phyloP scores from a whole-genome alignment of 306 rosid genomes.

The Vigna mungo region DNA sequence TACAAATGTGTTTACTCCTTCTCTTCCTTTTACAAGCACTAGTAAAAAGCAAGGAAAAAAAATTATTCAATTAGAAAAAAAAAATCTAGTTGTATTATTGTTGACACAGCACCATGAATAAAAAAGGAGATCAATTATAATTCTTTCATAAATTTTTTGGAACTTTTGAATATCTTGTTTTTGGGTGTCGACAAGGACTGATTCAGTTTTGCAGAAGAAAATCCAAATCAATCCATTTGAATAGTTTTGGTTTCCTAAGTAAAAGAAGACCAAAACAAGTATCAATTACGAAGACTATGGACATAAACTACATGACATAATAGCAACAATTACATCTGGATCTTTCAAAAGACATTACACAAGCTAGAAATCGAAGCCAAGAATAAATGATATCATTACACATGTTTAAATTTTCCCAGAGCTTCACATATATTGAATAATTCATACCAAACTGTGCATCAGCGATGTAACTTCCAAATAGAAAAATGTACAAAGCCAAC shows the following conservation, averaged over 20 bases:
- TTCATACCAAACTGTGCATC: too few relatives aligned
- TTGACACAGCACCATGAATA: background rate
- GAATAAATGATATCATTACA: too few relatives aligned
- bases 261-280: background rate
- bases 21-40: slow-evolving; percentile 12
- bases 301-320: background rate
- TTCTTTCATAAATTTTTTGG: background rate
- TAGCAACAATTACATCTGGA: background rate
- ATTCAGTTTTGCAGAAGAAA: too few relatives aligned
- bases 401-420: too few relatives aligned
- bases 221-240: background rate
- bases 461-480: too few relatives aligned
- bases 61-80: background rate
- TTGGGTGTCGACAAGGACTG: too few relatives aligned
- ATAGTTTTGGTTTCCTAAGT: background rate
- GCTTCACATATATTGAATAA: too few relatives aligned
- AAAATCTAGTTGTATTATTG: background rate
- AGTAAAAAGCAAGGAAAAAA: background rate
- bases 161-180: background rate
- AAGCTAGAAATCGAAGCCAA: too few relatives aligned
- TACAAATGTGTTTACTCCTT: background rate
- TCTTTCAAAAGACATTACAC: background rate
- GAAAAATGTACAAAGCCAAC: too few relatives aligned
- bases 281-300: background rate
- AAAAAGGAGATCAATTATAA: background rate